Evolutionary conservation across 176 grass and related monocot genomes (phyloP), one percentile per base, ranked within the genome.

Genomic region (Phyllostachys edulis): DNA sequence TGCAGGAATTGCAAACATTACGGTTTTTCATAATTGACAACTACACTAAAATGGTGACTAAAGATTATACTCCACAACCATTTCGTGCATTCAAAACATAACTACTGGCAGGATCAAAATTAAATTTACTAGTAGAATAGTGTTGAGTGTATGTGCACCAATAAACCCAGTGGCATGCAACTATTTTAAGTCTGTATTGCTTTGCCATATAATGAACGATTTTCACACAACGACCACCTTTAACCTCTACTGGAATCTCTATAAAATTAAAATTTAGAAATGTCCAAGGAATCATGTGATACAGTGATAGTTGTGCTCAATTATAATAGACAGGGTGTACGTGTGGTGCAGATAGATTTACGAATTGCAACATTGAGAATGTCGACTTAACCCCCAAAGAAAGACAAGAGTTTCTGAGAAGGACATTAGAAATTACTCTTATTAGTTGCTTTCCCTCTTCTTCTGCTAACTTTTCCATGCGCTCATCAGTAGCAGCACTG

Each of bases 401-500:
- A 80, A 55, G 11, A 36, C 14, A 63, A 45, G 18, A 71, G n/a
- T 65, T 65, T 55, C 50, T 32, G 26, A 71, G 51, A 49, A 85
- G 3, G 37, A 46, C 26, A 45, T 42, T 44, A 38, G 45, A 82
- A 16, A 71, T 91, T 90, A 97, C 89, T 10, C 46, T 69, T 81
- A 51, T 27, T 63, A 81, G 24, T 41, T 88, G 74, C 61, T 63
- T 76, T 44, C 78, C 82, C 65, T 93, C 69, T 54, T 44, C 69
- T 49, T 81, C 11, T 24, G 21, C 11, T 73, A 83, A 45, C 46
- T 55, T 46, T 46, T 71, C 74, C 10, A 18, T 55, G 69, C 42
- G 82, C 16, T 60, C 79, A 18, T 88, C 46, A 20, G 27, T 70
- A 80, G 75, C 75, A 64, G 24, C 78, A 86, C 94, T 97, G 87